Conservation (phyloP, 23 red algal genomes). For the Gracilariopsis chorda region DNA sequence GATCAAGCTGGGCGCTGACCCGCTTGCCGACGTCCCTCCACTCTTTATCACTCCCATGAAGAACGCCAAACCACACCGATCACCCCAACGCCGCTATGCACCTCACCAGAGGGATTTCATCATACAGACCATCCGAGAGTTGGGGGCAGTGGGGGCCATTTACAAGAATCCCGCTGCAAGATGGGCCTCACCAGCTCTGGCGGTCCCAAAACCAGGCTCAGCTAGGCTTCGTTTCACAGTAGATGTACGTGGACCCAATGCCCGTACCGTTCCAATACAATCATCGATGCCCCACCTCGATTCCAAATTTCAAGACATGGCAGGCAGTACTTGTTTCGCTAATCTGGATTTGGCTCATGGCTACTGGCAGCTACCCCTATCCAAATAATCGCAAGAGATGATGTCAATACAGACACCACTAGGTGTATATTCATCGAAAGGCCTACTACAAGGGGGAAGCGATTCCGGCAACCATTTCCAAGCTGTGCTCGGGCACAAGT, state of each 20-base stretch:
- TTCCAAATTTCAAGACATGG: no score
- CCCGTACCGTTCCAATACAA: no score
- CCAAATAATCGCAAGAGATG: no score
- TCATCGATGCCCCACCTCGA: no score
- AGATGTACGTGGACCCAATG: neutral
- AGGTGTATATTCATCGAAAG: no score
- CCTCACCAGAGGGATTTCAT: neutral
- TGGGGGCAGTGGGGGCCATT: neutral
- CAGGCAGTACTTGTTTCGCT: no score
- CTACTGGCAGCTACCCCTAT: no score
- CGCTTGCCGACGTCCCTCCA: neutral
- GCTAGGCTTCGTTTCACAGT: slow-evolving; percentile 31
- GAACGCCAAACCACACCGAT: neutral
- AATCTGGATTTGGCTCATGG: no score
- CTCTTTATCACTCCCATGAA: neutral
- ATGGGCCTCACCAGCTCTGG: slow-evolving; percentile 28
- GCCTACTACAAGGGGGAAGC: no score
- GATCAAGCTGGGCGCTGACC: neutral
- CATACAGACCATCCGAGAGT: neutral
- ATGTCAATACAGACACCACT: no score
- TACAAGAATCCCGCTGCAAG: neutral
- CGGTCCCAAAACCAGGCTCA: slow-evolving; percentile 28
- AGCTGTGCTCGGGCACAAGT: no score
- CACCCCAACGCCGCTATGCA: neutral
- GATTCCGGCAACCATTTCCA: no score